Percentiles rank a stretch among this genome's conserved stretches.
Evolutionary conservation across 2,329 filamentous ascomycete genomes (phyloP).

Genomic region (Neonectria faginata): DNA sequence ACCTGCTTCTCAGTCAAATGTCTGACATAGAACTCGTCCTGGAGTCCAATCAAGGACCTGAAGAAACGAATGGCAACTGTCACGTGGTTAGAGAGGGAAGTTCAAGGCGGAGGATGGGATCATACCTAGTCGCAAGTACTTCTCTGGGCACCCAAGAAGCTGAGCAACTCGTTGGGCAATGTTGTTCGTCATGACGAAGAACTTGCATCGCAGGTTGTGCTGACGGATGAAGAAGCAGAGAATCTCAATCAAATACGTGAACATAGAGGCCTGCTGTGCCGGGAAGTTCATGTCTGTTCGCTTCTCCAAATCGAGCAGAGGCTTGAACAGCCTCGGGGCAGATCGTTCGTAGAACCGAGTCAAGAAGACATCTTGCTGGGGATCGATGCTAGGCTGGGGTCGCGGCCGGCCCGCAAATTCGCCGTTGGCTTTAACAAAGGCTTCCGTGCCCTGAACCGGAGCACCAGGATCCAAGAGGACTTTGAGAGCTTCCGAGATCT

Average conservation of each 20-base stretch:
- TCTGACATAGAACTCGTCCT: slow-evolving; percentile 91
- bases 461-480: slow-evolving; percentile 83
- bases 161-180: slow-evolving; percentile 84
- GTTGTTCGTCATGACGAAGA: slow-evolving; percentile 84
- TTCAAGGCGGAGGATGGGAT: slow-evolving; percentile 20
- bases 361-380: slow-evolving; percentile 87
- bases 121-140: slow-evolving; percentile 90
- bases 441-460: slow-evolving; percentile 62
- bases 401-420: slow-evolving; percentile 76
- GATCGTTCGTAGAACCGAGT: slow-evolving; percentile 91
- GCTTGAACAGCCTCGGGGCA: slow-evolving; percentile 86
- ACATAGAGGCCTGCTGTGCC: slow-evolving; percentile 89
- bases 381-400: slow-evolving; percentile 65
- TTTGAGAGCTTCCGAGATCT: slow-evolving; percentile 95
- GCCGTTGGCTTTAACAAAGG: slow-evolving; percentile 71
- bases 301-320: slow-evolving; percentile 82
- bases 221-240: slow-evolving; percentile 94
- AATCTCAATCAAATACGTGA: slow-evolving; percentile 91
- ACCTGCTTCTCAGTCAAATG: slow-evolving; percentile 85
- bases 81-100: slow-evolving; percentile 36
- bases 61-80: slow-evolving; percentile 92
- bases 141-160: slow-evolving; percentile 84
- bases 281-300: slow-evolving; percentile 76
- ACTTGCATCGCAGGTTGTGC: slow-evolving; percentile 87
- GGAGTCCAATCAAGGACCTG: slow-evolving; percentile 83